phyloP scores from a whole-genome alignment of 768 basidiomycete genomes.

The Suillus luteus region DNA sequence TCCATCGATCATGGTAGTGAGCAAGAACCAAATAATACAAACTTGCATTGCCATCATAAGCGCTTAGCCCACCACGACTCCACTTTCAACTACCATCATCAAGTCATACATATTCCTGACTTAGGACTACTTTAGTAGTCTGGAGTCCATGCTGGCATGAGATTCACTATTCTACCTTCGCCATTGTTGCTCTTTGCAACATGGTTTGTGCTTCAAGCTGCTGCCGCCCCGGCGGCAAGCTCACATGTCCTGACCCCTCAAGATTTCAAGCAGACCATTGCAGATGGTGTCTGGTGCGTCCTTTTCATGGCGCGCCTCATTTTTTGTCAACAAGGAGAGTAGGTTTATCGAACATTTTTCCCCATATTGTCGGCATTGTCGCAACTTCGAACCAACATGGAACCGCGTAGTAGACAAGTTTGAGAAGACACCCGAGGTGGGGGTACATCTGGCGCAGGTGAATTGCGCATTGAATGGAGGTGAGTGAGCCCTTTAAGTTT shows the following conservation, averaged over 20 bases:
- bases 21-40: background rate
- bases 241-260: slow-evolving; percentile 52
- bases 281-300: slow-evolving; percentile 61
- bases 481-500: slow-evolving; percentile 35
- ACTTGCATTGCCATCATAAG: background rate
- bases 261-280: slow-evolving; percentile 54
- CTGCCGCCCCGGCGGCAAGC: slow-evolving; percentile 38
- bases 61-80: background rate
- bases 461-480: slow-evolving; percentile 80
- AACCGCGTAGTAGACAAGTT: slow-evolving; percentile 58
- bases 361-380: slow-evolving; percentile 83
- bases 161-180: slow-evolving; percentile 7
- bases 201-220: slow-evolving; percentile 30
- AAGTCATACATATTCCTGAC: background rate
- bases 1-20: slow-evolving; percentile 43
- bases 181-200: slow-evolving; percentile 35
- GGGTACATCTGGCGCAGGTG: slow-evolving; percentile 74
- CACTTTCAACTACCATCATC: background rate
- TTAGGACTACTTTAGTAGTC: background rate
- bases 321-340: background rate
- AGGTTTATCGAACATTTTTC: slow-evolving; percentile 88
- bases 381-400: slow-evolving; percentile 82
- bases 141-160: slow-evolving; percentile 18
- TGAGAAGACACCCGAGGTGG: slow-evolving; percentile 39
- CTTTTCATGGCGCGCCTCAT: background rate